phyloP scores from a whole-genome alignment of 2,329 filamentous ascomycete species.

The Chaetothyriales sp. region DNA sequence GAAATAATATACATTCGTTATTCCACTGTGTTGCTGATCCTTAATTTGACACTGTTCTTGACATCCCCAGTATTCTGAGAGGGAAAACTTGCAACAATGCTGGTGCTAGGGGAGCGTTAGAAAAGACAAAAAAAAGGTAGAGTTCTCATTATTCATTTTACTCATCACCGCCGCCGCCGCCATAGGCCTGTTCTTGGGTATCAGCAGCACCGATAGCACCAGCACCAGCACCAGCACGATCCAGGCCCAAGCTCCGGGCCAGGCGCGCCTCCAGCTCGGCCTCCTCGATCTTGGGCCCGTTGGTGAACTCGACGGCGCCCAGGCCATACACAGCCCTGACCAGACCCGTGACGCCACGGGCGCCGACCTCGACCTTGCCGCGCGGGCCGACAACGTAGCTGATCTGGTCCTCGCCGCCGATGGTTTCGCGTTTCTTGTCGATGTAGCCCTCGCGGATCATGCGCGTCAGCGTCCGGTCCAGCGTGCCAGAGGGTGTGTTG shows the following conservation, averaged over 20 bases:
- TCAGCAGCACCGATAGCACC: too few relatives aligned
- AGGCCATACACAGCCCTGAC: constrained; percentile 42
- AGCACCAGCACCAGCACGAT: constrained; percentile 7
- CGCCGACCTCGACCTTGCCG: constrained; percentile 69
- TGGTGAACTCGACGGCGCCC: constrained; percentile 8
- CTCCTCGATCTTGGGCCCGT: constrained; percentile 13
- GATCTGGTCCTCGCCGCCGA: constrained; percentile 56
- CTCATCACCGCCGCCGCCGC: too few relatives aligned
- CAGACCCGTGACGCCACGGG: constrained; percentile 58
- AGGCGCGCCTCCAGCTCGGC: constrained; percentile 46
- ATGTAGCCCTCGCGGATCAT: constrained; percentile 77
- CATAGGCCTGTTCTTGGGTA: too few relatives aligned
- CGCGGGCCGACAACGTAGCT: constrained; percentile 76
- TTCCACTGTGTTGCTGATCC: too few relatives aligned
- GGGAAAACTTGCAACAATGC: too few relatives aligned
- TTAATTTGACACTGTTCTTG: too few relatives aligned
- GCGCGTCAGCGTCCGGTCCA: constrained; percentile 56
- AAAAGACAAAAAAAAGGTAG: too few relatives aligned
- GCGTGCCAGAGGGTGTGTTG: constrained; percentile 59
- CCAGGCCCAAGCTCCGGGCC: constrained; percentile 44
- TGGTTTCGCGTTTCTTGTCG: constrained; percentile 52
- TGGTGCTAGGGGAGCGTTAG: too few relatives aligned
- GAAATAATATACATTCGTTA: too few relatives aligned
- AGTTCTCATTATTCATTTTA: too few relatives aligned
- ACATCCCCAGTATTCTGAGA: too few relatives aligned